These are phyloP conservation scores for Alternaria sp. DNA, from an alignment of 2,329 filamentous ascomycete species.

Conservation along the genomic window DNA sequence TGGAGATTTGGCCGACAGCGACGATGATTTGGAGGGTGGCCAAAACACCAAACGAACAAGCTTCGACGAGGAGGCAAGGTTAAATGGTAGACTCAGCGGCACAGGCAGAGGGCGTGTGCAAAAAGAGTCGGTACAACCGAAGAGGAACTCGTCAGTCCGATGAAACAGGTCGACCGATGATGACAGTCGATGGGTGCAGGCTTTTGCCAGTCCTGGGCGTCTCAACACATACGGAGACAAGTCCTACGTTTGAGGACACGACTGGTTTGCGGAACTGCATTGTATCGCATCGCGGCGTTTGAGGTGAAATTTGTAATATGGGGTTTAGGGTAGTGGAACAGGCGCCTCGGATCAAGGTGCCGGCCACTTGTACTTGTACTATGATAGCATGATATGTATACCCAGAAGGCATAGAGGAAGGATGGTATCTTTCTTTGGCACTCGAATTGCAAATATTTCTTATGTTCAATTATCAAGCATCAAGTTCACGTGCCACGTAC, in stretches of 20 bases:
- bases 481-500: not conserved
- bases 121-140: conserved; percentile 37
- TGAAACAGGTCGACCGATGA: conserved; percentile 1
- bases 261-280: not conserved
- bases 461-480: not conserved
- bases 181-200: not conserved
- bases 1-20: conserved; percentile 73
- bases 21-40: conserved; percentile 44
- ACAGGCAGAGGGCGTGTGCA: conserved; percentile 37
- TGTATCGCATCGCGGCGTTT: conserved; percentile 20
- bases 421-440: conserved; percentile 8
- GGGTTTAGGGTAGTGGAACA: not conserved
- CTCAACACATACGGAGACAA: not conserved
- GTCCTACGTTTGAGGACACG: not conserved
- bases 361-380: conserved; percentile 20
- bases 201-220: not conserved
- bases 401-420: conserved; percentile 10
- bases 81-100: conserved; percentile 30
- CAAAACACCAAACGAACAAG: conserved; percentile 17
- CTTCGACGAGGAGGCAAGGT: conserved; percentile 18
- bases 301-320: conserved; percentile 8
- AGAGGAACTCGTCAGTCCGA: conserved; percentile 26
- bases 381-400: conserved; percentile 19
- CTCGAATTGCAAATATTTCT: conserved; percentile 1
- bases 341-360: conserved; percentile 6